A percentile compares a stretch with the other conserved stretches of the same genome.
phyloP scores from a whole-genome alignment of 805 yeast genomes.

The Wickerhamiella bombiphila region DNA sequence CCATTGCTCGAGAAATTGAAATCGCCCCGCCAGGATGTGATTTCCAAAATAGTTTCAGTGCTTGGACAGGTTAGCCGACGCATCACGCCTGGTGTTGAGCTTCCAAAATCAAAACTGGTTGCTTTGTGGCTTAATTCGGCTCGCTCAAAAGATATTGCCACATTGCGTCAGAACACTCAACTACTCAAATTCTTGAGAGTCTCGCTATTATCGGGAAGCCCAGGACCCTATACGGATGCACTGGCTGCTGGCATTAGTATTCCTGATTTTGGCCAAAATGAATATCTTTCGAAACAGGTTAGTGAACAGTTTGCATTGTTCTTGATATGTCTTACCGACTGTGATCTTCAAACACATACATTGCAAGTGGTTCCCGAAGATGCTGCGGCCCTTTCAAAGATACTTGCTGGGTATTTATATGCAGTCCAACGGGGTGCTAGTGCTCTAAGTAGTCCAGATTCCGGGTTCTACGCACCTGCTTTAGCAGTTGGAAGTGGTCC shows the following conservation, averaged over 20 bases:
- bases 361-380: background rate
- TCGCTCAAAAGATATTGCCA: background rate
- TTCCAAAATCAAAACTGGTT: slow-evolving; percentile 52
- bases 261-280: background rate
- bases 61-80: slow-evolving; percentile 28
- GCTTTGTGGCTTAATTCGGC: slow-evolving; percentile 11
- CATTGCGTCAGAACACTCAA: slow-evolving; percentile 7
- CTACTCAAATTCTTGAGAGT: slow-evolving; percentile 6
- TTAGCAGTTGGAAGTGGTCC: background rate
- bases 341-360: background rate
- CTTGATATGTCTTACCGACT: slow-evolving; percentile 3
- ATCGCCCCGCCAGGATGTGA: slow-evolving; percentile 51
- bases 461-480: background rate
- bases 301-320: slow-evolving; percentile 13
- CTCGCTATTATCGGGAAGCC: background rate
- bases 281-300: background rate
- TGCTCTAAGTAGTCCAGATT: background rate
- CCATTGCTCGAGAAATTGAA: slow-evolving; percentile 69
- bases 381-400: background rate
- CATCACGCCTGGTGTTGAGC: slow-evolving; percentile 4
- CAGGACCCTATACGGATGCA: background rate
- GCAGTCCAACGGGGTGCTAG: background rate
- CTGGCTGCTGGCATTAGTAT: background rate
- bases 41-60: slow-evolving; percentile 51
- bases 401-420: background rate